Conservation (phyloP, 352 stramenopile species). For the Globisporangium cylindrosporum region DNA sequence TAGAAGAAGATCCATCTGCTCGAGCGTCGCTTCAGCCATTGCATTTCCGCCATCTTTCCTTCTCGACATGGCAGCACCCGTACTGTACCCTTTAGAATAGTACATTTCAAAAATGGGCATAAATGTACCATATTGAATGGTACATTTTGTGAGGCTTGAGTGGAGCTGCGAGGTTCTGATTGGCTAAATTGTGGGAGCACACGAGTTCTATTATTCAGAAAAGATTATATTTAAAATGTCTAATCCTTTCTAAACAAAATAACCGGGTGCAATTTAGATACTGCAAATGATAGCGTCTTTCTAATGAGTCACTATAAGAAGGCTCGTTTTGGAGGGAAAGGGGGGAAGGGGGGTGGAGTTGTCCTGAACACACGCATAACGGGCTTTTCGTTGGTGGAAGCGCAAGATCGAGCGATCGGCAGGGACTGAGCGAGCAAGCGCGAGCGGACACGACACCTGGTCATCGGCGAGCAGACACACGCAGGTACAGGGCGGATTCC, state of each 20-base stretch:
- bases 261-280: too few species aligned
- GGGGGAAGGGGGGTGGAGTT: neutral
- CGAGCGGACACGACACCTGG: neutral
- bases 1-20: neutral
- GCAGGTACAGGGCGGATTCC: neutral
- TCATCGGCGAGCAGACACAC: neutral
- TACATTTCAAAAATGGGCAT: too few species aligned
- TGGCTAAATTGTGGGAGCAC: too few species aligned
- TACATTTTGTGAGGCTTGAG: too few species aligned
- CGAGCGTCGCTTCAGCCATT: neutral
- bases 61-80: too few species aligned
- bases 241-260: too few species aligned
- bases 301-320: too few species aligned
- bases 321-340: neutral
- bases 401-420: conserved; percentile 6
- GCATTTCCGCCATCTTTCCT: neutral
- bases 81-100: neutral
- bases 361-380: conserved; percentile 11
- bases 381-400: conserved; percentile 15
- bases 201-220: too few species aligned
- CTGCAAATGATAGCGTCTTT: too few species aligned
- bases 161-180: too few species aligned
- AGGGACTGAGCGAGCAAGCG: neutral
- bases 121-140: too few species aligned
- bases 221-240: too few species aligned